Conservation (phyloP, 78 protist species). For the Planoprotostelium fungivorum region DNA sequence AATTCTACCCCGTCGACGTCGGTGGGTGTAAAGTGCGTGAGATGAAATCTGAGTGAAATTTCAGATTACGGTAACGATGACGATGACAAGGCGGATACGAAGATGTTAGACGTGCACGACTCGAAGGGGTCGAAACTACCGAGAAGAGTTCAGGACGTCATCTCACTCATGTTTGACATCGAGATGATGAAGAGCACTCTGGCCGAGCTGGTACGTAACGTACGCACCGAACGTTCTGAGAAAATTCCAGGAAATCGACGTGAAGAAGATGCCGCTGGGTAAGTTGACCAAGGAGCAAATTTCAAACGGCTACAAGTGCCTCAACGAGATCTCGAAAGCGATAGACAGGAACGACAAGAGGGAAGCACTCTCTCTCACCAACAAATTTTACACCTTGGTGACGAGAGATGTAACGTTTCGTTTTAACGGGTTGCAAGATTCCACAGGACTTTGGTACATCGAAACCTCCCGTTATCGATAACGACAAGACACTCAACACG, state of each 20-base stretch:
- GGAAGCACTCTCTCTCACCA: slow-evolving; percentile 16
- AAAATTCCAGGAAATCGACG: slow-evolving; percentile 15
- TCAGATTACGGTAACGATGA: neutral
- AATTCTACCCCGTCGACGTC: slow-evolving; percentile 64
- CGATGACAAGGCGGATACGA: slow-evolving; percentile 6
- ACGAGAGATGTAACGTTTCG: slow-evolving; percentile 5
- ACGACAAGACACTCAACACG: slow-evolving; percentile 13
- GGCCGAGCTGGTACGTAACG: neutral
- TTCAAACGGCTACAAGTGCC: slow-evolving; percentile 21
- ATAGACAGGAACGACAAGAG: slow-evolving; percentile 11
- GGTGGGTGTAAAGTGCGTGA: slow-evolving; percentile 29
- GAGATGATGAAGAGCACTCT: slow-evolving; percentile 13
- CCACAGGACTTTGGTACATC: slow-evolving; percentile 56
- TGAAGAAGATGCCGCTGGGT: slow-evolving; percentile 56
- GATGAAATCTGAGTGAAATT: neutral
- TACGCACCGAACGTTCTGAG: neutral
- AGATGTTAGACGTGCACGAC: neutral
- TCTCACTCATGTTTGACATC: slow-evolving; percentile 23
- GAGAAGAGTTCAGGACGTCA: slow-evolving; percentile 16
- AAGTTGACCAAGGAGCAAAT: slow-evolving; percentile 53
- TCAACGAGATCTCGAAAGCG: slow-evolving; percentile 32
- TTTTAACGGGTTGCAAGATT: neutral
- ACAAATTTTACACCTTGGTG: slow-evolving; percentile 56
- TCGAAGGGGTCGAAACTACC: slow-evolving; percentile 11
- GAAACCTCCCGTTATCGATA: slow-evolving; percentile 34